These are phyloP conservation scores for Cucumis cinereus DNA, from an alignment of 306 rosid genomes.

Conservation along the genomic window DNA sequence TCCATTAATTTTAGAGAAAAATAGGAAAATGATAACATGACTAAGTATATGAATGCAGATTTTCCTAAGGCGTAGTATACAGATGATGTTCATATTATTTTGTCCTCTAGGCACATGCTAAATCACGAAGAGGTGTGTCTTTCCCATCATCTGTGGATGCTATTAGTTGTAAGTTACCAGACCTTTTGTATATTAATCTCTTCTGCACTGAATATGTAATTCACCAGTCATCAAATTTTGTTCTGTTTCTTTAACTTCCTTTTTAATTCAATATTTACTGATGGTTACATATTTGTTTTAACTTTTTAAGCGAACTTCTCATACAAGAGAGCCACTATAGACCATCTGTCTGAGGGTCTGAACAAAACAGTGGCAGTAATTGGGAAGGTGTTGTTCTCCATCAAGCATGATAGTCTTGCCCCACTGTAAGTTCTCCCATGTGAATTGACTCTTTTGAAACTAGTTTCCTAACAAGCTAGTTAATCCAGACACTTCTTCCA, in stretches of 20 bases:
- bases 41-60: neutral
- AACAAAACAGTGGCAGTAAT: conserved; percentile 63
- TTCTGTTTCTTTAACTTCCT: neutral
- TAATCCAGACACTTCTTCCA: neutral
- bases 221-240: conserved; percentile 4
- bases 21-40: neutral
- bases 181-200: neutral
- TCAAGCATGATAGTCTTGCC: conserved; percentile 54
- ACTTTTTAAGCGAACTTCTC: conserved; percentile 37
- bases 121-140: conserved; percentile 47
- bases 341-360: conserved; percentile 55
- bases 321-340: conserved; percentile 42
- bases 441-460: neutral
- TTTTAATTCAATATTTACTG: conserved; percentile 9
- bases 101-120: conserved; percentile 47
- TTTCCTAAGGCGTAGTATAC: neutral
- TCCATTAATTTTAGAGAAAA: neutral
- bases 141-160: conserved; percentile 45
- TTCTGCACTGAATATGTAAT: neutral
- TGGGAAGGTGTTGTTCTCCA: conserved; percentile 70
- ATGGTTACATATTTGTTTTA: conserved; percentile 15
- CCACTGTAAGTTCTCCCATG: conserved; percentile 59
- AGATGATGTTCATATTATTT: conserved; percentile 12
- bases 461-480: neutral
- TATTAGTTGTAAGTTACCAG: conserved; percentile 43